Base-by-base conservation (phyloP, 176 grass and related monocot genomes). In the Cymbopogon citratus region DNA sequence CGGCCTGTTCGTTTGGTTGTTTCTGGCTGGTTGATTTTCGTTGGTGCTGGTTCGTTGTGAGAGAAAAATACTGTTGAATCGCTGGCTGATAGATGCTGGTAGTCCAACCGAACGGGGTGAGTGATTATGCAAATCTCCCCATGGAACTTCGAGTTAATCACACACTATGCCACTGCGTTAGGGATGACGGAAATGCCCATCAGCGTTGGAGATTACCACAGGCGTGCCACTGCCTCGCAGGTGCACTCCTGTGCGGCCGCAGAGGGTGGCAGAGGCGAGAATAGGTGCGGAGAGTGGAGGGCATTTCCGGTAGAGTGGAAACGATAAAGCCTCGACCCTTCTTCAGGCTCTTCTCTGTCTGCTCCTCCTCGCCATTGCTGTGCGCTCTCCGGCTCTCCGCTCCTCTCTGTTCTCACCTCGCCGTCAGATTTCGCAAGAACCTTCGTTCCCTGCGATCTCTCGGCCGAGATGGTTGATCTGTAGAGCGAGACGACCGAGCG, bases 291-390 rank as follows among this genome's bases (percentile, higher is more conserved):
- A 23, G 19, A 65, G 33, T 7, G 16, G 81, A 71, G 87, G 90
- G 85, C 38, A 81, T 14, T 66, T 1, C 62, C 35, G 90, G 79
- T 35, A 94, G 33, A 71, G 9, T 24, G 31, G 38, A 70, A 87
- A 36, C 34, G 81, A 82, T 82, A 89, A 89, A 91, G 86, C 84
- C 44, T 63, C 46, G 67, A 78, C 74, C 71, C 54, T 57, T 57
- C 74, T 80, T 72, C 69, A 49, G 63, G 43, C 69, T 76, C 36
- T 66, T 13, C 3, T 40, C 38, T 40, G 38, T 40, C 38, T 48
- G 34, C 68, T 54, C 34, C 10, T 56, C 44, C 16, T 83, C 88
- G 75, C 75, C 88, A 83, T 86, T 80, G 86, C 86, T 86, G 71
- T 71, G 63, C 86, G 66, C 65, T 56, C 80, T 51, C 61, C 73